These are phyloP conservation scores for Linderniella brevidens DNA, from an alignment of 257 asterid species.

Conservation along the genomic window DNA sequence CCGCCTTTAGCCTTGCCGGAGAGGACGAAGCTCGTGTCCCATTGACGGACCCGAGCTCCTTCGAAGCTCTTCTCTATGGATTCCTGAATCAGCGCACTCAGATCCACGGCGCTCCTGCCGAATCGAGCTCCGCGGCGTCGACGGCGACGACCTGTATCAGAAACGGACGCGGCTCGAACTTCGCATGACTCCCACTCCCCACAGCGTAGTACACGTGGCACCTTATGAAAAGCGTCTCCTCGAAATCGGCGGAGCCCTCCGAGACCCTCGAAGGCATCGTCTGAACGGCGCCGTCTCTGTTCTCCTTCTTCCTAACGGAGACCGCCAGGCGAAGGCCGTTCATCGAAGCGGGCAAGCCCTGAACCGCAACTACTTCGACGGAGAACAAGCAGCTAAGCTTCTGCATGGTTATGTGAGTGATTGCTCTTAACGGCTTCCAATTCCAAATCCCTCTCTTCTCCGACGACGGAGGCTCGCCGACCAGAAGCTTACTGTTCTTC, in stretches of 20 bases:
- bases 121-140: conserved; percentile 69
- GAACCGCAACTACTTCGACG: conserved; percentile 57
- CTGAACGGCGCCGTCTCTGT: conserved; percentile 56
- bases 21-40: conserved; percentile 51
- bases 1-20: conserved; percentile 87
- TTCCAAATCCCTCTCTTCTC: conserved; percentile 68
- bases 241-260: conserved; percentile 77
- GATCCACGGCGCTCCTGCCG: conserved; percentile 52
- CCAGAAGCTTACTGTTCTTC: background rate
- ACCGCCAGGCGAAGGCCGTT: conserved; percentile 75
- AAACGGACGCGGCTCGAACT: conserved; percentile 77
- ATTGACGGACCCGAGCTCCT: conserved; percentile 51
- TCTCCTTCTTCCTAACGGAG: conserved; percentile 70
- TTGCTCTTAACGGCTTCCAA: conserved; percentile 85
- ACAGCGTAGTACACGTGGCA: conserved; percentile 71
- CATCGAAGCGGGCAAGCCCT: conserved; percentile 67
- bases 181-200: conserved; percentile 28
- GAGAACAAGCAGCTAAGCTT: conserved; percentile 80
- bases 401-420: conserved; percentile 66
- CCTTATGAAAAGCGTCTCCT: conserved; percentile 69
- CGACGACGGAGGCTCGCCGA: conserved; percentile 14
- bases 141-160: conserved; percentile 49
- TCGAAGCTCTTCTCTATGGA: conserved; percentile 57
- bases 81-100: conserved; percentile 51
- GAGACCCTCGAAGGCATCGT: conserved; percentile 87